A percentile compares a stretch with the other conserved stretches of the same genome.
These are phyloP conservation scores for Mortierella sp. DNA, from an alignment of 371 early-diverging fungal species.

Conservation along the genomic window DNA sequence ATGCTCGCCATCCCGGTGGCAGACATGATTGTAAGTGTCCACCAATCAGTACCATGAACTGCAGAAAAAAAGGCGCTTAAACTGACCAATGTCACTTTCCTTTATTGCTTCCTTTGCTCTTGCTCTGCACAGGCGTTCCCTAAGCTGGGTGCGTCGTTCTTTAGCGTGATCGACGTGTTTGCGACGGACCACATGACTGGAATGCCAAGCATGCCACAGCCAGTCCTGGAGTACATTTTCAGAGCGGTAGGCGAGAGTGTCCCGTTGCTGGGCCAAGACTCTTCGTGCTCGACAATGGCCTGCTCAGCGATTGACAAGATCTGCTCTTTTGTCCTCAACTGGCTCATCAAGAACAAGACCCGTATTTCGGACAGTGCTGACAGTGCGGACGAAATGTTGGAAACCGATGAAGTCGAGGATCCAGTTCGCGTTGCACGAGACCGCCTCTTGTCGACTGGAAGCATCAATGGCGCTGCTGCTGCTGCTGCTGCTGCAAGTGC, in stretches of 20 bases:
- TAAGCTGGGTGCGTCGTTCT: slow-evolving; percentile 73
- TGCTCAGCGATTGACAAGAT: slow-evolving; percentile 83
- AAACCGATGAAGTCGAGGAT: not conserved
- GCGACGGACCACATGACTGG: slow-evolving; percentile 75
- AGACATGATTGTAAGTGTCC: slow-evolving; percentile 77
- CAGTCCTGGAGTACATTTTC: slow-evolving; percentile 72
- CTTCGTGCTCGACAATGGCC: slow-evolving; percentile 72
- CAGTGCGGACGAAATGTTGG: slow-evolving; percentile 32
- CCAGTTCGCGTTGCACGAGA: slow-evolving; percentile 6
- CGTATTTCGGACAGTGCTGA: slow-evolving; percentile 18
- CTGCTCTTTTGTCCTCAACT: slow-evolving; percentile 78
- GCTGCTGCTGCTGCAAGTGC: slow-evolving; percentile 6
- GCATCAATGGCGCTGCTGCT: not conserved
- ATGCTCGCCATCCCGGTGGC: slow-evolving; percentile 78
- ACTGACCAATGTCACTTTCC: not conserved
- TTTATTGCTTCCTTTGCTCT: not conserved
- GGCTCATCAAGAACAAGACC: slow-evolving; percentile 63
- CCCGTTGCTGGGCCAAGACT: slow-evolving; percentile 61
- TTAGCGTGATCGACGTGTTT: slow-evolving; percentile 74
- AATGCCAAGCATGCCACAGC: slow-evolving; percentile 66
- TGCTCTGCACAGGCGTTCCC: slow-evolving; percentile 67
- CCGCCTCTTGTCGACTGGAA: not conserved
- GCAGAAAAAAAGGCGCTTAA: not conserved
- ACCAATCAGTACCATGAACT: not conserved
- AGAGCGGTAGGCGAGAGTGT: slow-evolving; percentile 74